These are phyloP conservation scores for Sugiyamaella paludigena DNA, from an alignment of 1,139 yeast species.

Conservation along the genomic window DNA sequence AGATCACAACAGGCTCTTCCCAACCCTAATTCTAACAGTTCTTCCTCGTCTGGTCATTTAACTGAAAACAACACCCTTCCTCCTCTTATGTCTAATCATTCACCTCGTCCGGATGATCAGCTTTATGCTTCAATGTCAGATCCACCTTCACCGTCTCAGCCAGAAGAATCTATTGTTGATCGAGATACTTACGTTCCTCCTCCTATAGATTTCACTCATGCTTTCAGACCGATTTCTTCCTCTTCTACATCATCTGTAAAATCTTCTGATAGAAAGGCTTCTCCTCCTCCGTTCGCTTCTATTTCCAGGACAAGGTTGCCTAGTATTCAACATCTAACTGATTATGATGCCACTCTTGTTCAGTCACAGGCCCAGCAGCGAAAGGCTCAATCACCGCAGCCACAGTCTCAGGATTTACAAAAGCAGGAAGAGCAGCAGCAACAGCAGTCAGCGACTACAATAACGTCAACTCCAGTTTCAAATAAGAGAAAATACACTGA, in stretches of 20 bases:
- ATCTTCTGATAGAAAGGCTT: neutral
- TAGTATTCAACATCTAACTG: slow-evolving; percentile 15
- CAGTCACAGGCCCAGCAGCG: too few relatives aligned
- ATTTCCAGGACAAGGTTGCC: slow-evolving; percentile 13
- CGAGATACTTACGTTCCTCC: slow-evolving; percentile 28
- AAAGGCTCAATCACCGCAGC: too few relatives aligned
- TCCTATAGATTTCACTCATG: slow-evolving; percentile 36
- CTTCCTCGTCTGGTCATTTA: too few relatives aligned
- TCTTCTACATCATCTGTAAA: slow-evolving; percentile 1
- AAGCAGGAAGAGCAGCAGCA: neutral
- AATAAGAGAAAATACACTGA: slow-evolving; percentile 10
- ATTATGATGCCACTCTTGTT: neutral
- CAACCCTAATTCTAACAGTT: slow-evolving; percentile 1
- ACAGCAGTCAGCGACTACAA: slow-evolving; percentile 4
- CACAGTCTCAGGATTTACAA: neutral
- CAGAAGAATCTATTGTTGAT: slow-evolving; percentile 11
- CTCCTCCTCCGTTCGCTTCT: slow-evolving; percentile 6
- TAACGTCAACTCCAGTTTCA: slow-evolving; percentile 5
- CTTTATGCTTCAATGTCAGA: neutral
- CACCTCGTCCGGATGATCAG: too few relatives aligned
- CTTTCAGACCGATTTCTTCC: slow-evolving; percentile 25
- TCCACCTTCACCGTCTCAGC: slow-evolving; percentile 8
- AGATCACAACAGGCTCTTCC: neutral
- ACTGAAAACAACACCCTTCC: neutral
- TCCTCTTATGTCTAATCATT: neutral